These are phyloP conservation scores for Rhizoctonia solani DNA, from an alignment of 1,284 basidiomycete species.

Conservation along the genomic window DNA sequence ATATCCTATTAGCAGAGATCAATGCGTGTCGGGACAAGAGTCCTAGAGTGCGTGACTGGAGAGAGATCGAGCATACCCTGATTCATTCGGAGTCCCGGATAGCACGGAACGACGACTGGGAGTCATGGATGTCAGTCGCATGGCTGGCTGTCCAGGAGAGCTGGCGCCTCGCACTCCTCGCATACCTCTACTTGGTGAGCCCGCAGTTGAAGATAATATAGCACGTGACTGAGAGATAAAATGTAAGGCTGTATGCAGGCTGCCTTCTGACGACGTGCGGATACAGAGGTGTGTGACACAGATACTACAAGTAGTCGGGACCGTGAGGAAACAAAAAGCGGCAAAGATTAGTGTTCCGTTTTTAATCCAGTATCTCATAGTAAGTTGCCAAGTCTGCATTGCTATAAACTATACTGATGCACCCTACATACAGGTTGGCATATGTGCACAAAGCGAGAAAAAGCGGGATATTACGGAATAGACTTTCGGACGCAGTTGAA, in stretches of 20 bases:
- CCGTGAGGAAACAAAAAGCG: neutral
- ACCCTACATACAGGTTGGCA: neutral
- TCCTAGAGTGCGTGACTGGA: neutral
- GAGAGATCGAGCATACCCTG: neutral
- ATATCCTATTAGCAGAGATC: neutral
- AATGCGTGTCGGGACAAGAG: neutral
- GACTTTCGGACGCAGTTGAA: neutral
- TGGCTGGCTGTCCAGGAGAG: conserved; percentile 1
- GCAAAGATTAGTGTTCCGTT: neutral
- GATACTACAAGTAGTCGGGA: conserved; percentile 4
- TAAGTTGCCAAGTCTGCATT: neutral
- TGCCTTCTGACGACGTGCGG: neutral
- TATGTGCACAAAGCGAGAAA: conserved; percentile 23
- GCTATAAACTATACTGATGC: neutral
- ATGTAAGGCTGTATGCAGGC: neutral
- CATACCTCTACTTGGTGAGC: conserved; percentile 2
- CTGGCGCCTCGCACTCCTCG: neutral
- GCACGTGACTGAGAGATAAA: neutral
- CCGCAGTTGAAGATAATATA: too few relatives aligned
- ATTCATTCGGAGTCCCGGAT: neutral
- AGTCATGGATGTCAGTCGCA: conserved; percentile 1
- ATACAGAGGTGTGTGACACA: neutral
- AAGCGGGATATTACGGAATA: neutral
- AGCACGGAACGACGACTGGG: neutral
- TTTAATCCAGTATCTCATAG: conserved; percentile 22